phyloP scores from a whole-genome alignment of 768 basidiomycete genomes.

The Naganishia friedmannii region DNA sequence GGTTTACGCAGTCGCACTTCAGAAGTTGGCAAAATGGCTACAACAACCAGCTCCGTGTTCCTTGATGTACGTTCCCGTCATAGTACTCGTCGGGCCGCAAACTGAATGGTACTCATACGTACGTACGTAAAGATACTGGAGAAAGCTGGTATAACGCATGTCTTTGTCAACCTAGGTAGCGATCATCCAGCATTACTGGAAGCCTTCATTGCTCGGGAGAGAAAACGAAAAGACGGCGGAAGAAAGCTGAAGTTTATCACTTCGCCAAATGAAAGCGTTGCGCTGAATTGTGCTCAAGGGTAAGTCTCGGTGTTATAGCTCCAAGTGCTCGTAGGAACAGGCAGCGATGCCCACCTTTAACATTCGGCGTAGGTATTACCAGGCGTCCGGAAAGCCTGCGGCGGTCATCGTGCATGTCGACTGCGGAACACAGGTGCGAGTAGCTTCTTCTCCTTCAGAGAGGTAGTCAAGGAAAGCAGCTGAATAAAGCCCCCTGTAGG shows the following conservation, averaged over 20 bases:
- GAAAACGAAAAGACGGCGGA: constrained; percentile 45
- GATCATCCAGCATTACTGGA: constrained; percentile 72
- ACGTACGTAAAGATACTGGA: background rate
- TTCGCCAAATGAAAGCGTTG: constrained; percentile 75
- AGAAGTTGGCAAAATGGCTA: background rate
- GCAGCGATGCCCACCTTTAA: no score
- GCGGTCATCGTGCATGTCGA: constrained; percentile 69
- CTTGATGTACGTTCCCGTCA: background rate
- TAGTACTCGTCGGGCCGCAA: no score
- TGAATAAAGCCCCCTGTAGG: constrained; percentile 52
- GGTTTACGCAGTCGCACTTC: no score
- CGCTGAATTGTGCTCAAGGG: constrained; percentile 68
- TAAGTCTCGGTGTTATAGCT: constrained; percentile 53
- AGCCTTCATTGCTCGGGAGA: constrained; percentile 62
- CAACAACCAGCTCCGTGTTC: background rate
- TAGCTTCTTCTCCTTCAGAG: background rate
- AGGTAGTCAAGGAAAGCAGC: no score
- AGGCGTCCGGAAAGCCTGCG: constrained; percentile 65
- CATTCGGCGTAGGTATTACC: constrained; percentile 35
- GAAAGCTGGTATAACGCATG: constrained; percentile 59
- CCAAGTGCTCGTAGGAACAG: no score
- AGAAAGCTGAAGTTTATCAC: constrained; percentile 61
- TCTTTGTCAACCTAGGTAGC: constrained; percentile 73
- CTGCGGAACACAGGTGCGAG: constrained; percentile 23
- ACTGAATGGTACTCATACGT: no score